Conservation (phyloP, 2,329 filamentous ascomycete genomes). For the Aureobasidium sp. region DNA sequence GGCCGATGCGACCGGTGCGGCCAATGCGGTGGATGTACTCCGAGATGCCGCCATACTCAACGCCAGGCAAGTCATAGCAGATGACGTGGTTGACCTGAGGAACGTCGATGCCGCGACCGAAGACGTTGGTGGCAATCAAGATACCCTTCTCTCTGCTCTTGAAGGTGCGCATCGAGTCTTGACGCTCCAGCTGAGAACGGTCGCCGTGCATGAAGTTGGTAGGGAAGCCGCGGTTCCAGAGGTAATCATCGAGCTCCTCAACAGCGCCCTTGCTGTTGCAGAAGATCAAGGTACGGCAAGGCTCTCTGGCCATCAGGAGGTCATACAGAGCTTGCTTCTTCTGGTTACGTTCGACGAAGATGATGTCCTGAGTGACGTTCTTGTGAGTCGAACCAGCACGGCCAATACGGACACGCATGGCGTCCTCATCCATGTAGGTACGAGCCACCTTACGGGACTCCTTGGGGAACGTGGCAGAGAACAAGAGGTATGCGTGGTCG, state of each 20-base stretch:
- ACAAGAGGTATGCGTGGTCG: conserved; percentile 68
- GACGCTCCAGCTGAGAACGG: conserved; percentile 82
- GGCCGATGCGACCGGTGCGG: conserved; percentile 88
- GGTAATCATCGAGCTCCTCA: conserved; percentile 78
- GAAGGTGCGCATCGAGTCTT: conserved; percentile 85
- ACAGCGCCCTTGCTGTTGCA: conserved; percentile 73
- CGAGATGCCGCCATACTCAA: conserved; percentile 74
- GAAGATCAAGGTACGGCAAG: conserved; percentile 80
- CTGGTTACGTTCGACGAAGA: conserved; percentile 56
- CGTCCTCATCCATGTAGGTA: conserved; percentile 64
- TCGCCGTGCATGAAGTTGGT: conserved; percentile 83
- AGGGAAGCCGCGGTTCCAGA: conserved; percentile 74
- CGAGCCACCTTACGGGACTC: conserved; percentile 67
- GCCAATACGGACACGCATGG: conserved; percentile 77
- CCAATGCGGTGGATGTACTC: conserved; percentile 96
- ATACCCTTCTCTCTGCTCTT: conserved; percentile 68
- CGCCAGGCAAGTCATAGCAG: conserved; percentile 80
- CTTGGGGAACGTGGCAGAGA: conserved; percentile 91
- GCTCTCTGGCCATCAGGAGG: conserved; percentile 61
- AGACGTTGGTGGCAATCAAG: conserved; percentile 77
- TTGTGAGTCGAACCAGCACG: conserved; percentile 74
- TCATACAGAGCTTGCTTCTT: conserved; percentile 70
- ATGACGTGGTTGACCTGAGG: conserved; percentile 83
- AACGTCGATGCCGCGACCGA: conserved; percentile 83
- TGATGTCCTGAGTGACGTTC: conserved; percentile 73